Evolutionary conservation across 1,284 basidiomycete genomes (phyloP), one percentile per base, ranked within the genome.

Genomic region (Mycena citricolor): DNA sequence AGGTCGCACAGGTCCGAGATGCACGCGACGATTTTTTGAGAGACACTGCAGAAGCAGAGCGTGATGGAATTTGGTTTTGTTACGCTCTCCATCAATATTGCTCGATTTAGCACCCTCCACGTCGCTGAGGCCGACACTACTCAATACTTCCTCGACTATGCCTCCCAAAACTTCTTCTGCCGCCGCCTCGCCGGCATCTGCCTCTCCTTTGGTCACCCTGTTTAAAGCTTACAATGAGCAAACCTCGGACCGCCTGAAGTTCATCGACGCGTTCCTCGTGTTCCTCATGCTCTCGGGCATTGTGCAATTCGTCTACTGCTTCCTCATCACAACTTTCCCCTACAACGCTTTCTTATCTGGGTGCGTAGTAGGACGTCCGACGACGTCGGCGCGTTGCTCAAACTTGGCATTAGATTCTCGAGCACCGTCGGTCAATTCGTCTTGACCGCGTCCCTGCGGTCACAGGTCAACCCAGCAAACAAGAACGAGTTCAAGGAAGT

Each of bases 361-460:
- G 94, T 98, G 68, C 56, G 88, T 58, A 16, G 28, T 29, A 19
- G 32, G n/a, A 16, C 38, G 19, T 23, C 4, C 26, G 20, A 1
- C 17, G 4, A 10, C 16, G 41, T 8, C 28, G 14, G 30, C 24
- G 28, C 36, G 38, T 50, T 26, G 51, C 19, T 17, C 8, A 6
- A 8, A 34, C 32, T 53, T 24, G 23, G 35, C 17, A 29, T 35
- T n/a, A 98, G 95, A 24, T 99, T 99, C 64, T 75, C 86, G 22
- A 91, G 94, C 57, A 89, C 87, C 10, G 89, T 98, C 28, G 95
- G 95, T 21, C 97, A 99, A 64, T 99, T 99, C 64, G 94, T 98
- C 39, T 75, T 99, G 48, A 83, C 92, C 12, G 94, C 94, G 14
- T 93, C 92, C 17, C 69, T 99, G 46, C 82, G 95, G 32, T 82